Conservation (phyloP, 768 basidiomycete species). For the Serendipita sp. region DNA sequence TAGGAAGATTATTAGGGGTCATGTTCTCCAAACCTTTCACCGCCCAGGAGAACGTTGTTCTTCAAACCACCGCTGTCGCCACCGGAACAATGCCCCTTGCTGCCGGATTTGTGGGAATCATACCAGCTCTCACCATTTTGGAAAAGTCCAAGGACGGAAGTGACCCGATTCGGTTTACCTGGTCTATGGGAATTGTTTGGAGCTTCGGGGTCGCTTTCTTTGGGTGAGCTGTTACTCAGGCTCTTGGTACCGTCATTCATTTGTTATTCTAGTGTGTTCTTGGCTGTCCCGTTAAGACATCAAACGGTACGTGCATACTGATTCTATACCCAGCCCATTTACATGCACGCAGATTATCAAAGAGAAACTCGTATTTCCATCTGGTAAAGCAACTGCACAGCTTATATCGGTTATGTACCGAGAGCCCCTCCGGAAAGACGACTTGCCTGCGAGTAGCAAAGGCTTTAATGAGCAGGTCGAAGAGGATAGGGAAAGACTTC, state of each 20-base stretch:
- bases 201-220: conserved; percentile 88
- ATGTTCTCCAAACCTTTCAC: conserved; percentile 56
- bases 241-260: neutral
- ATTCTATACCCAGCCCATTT: neutral
- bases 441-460: conserved; percentile 8
- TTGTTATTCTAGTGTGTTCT: conserved; percentile 50
- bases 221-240: conserved; percentile 31
- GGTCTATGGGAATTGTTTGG: conserved; percentile 65
- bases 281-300: conserved; percentile 85
- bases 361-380: conserved; percentile 87
- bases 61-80: conserved; percentile 91
- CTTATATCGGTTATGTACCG: conserved; percentile 80
- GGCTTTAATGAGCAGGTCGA: neutral
- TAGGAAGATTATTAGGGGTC: conserved; percentile 75
- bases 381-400: conserved; percentile 91
- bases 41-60: conserved; percentile 85
- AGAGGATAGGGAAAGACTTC: conserved; percentile 5
- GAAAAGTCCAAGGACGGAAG: conserved; percentile 58
- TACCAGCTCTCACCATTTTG: conserved; percentile 78
- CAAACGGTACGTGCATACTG: conserved; percentile 54
- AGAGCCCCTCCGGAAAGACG: conserved; percentile 47
- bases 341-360: conserved; percentile 54
- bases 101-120: conserved; percentile 80
- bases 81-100: conserved; percentile 82
- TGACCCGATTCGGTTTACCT: conserved; percentile 57